These are phyloP conservation scores for Schizonepeta tenuifolia DNA, from an alignment of 257 asterid species.

Conservation along the genomic window DNA sequence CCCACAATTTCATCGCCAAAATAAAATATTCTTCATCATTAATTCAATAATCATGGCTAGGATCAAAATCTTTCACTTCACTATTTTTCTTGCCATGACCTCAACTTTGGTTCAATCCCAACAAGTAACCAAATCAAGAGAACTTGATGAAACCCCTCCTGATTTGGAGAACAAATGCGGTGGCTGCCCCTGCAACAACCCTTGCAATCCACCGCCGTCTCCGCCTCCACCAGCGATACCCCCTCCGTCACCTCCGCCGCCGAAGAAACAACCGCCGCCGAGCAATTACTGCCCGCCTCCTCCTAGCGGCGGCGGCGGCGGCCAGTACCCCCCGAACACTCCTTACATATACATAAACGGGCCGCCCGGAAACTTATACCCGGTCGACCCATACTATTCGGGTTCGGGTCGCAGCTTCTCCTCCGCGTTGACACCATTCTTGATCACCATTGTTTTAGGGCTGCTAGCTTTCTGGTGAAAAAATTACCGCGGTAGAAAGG, in stretches of 20 bases:
- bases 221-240: constrained; percentile 46
- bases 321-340: constrained; percentile 48
- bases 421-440: constrained; percentile 35
- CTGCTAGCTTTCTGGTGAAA: constrained; percentile 38
- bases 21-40: background rate
- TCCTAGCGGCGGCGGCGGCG: constrained; percentile 41
- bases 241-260: constrained; percentile 51
- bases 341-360: constrained; percentile 71
- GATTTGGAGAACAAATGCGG: constrained; percentile 72
- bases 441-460: constrained; percentile 39
- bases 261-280: constrained; percentile 52
- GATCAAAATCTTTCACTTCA: constrained; percentile 32
- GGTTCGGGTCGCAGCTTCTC: constrained; percentile 39
- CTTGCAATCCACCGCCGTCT: constrained; percentile 55
- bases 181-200: constrained; percentile 75
- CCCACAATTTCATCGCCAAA: constrained; percentile 1
- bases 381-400: constrained; percentile 46
- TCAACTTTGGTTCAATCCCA: constrained; percentile 29
- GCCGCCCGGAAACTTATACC: constrained; percentile 81
- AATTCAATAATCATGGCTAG: constrained; percentile 29
- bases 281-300: constrained; percentile 76
- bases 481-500: constrained; percentile 12
- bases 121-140: constrained; percentile 31
- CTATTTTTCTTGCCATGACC: constrained; percentile 31
- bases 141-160: constrained; percentile 44